Evolutionary conservation across 345 rosid species (phyloP), one percentile per base, ranked within the genome.

Genomic region (Populus alba): DNA sequence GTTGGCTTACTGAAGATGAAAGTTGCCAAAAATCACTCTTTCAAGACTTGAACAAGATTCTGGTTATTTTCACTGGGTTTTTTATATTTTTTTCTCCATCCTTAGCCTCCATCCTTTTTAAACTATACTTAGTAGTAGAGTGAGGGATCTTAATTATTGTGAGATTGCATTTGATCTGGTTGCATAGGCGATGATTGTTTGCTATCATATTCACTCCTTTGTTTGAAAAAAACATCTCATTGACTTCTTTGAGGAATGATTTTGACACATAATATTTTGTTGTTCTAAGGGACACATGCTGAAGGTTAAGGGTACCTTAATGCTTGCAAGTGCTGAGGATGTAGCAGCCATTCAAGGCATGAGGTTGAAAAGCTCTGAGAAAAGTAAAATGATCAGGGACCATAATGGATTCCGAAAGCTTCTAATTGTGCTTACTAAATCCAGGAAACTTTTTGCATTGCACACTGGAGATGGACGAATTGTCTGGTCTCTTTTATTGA

Each of bases 341-440:
- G 88, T 94, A 57, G 98, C 83, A 68, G 91, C 90, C 79, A 92
- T 97, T 75, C 97, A 92, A 87, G 91, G 84, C 66, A 83, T 94
- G 89, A 90, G 98, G 85, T 77, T 96, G 84, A 90, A 88, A 84
- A 88, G 89, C 86, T 94, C 97, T 61, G 97, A 92, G 84, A 97
- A 88, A 90, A 97, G 88, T 92, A 97, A 92, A 87, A 81, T 94
- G 89, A 97, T 95, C 59, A 86, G 99, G 83, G 99, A 97, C 88
- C 99, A 91, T 84, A 97, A 97, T 84, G 98, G 99, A 82, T 97
- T 97, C 73, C 88, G 99, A 75, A 97, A 94, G 89, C 80, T 94
- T 81, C 90, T 97, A 38, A 86, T 94, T 80, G 97, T 90, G 47
- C 95, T 97, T 68, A 94, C 97, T 13, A 89, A 86, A 74, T 89